Evolutionary conservation across 306 rosid genomes (phyloP), one percentile per base, ranked within the genome.

Genomic region (Oxytropis ochrocephala): DNA sequence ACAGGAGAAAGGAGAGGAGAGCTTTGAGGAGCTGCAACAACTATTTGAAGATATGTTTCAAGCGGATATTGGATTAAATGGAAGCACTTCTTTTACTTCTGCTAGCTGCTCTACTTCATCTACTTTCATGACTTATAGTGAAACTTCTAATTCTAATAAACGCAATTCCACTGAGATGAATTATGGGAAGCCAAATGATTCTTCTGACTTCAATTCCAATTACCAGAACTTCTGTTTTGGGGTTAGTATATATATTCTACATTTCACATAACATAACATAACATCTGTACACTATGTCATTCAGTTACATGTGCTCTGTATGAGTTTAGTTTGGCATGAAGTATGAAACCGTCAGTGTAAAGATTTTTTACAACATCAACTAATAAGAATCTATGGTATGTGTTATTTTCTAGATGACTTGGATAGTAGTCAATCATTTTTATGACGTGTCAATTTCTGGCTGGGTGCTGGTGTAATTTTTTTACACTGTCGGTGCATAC

Each of bases 41-140:
- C 69, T 95, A 41, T 95, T 95, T 73, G 84, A 84, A 41, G 97
- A 95, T 69, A 87, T 95, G 88, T 83, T 95, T 66, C 84, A 81
- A 57, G 90, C 80, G 0, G 89, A 86, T 35, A 53, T 64, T 32
- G 89, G 78, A 14, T 51, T 84, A 24, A 59, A 54, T 46, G 79
- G 75, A 53, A 43, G 79, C 29, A 60, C 53, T 16, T 54, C 84
- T 47, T 73, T 79, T 29, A 32, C 78, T 9, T 17, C 67, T 60
- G 44, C 59, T 64, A 62, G 74, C 48, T 61, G 74, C 66, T 73
- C 91, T 10, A 24, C 83, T 14, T 80, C 94, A 0, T 78, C 94
- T 8, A 53, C 85, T 1, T 82, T 70, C 50, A 29, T 47, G 21
- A 67, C 84, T 0, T 88, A 70, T 9, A 64, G 64, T 8, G 89